Evolutionary conservation across 1,284 basidiomycete genomes (phyloP).

Genomic region (Clitocybe nebularis): DNA sequence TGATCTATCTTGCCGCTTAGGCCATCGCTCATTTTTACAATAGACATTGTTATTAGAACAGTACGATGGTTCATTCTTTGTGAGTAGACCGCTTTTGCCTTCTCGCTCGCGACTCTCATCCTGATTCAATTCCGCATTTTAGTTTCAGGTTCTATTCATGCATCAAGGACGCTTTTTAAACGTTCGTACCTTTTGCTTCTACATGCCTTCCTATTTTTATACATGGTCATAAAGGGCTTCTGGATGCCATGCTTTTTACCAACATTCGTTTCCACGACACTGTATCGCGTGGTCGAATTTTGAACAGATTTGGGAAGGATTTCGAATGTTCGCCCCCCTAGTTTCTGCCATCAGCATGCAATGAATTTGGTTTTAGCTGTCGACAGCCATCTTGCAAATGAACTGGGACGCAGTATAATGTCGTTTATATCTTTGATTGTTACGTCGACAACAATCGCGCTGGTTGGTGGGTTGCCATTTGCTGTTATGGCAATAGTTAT

Average conservation of each 20-base stretch:
- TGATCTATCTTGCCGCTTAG: no score
- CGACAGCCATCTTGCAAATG: slow-evolving; percentile 73
- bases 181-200: neutral
- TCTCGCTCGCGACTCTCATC: no score
- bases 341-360: neutral
- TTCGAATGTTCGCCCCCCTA: slow-evolving; percentile 57
- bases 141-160: slow-evolving; percentile 15
- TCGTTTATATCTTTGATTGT: slow-evolving; percentile 47
- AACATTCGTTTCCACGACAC: slow-evolving; percentile 87
- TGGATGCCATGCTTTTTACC: slow-evolving; percentile 77
- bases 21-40: no score
- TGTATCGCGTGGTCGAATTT: slow-evolving; percentile 69
- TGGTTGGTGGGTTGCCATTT: slow-evolving; percentile 68
- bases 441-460: slow-evolving; percentile 44
- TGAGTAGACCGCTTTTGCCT: no score
- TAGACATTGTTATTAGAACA: slow-evolving; percentile 50
- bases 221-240: slow-evolving; percentile 30
- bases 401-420: slow-evolving; percentile 66
- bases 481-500: slow-evolving; percentile 50
- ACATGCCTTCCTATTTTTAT: neutral
- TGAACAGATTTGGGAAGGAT: slow-evolving; percentile 84
- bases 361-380: slow-evolving; percentile 51
- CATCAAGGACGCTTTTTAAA: slow-evolving; percentile 24
- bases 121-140: no score
- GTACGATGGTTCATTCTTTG: slow-evolving; percentile 62